Evolutionary conservation across 2,329 filamentous ascomycete species (phyloP).

Genomic region (Colletotrichum sp.): DNA sequence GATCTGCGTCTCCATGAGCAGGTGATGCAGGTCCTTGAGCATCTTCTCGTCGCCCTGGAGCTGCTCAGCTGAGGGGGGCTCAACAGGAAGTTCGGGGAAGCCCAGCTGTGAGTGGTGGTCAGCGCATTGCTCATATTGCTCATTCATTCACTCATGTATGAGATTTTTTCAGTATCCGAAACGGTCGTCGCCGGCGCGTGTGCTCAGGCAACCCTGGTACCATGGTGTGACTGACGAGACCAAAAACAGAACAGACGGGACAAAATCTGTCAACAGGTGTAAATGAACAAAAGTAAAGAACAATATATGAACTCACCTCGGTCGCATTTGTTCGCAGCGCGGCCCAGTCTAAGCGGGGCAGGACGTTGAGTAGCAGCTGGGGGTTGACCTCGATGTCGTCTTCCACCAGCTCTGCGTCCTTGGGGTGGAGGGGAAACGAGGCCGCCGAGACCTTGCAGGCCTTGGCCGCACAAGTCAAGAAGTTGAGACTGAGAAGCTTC

Average conservation of each 20-base stretch:
- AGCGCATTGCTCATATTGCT: neutral
- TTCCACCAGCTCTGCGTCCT: slow-evolving; percentile 88
- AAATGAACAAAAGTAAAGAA: neutral
- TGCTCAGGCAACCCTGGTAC: neutral
- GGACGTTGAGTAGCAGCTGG: slow-evolving; percentile 80
- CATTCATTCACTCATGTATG: neutral
- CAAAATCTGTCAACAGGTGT: neutral
- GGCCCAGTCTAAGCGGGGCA: slow-evolving; percentile 88
- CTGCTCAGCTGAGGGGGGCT: slow-evolving; percentile 66
- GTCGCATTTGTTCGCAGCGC: slow-evolving; percentile 76
- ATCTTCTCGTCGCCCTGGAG: slow-evolving; percentile 71
- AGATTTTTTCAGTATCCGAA: neutral
- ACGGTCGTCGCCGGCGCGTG: neutral
- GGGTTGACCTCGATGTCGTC: slow-evolving; percentile 83
- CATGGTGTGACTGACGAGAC: neutral
- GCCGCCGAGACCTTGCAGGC: slow-evolving; percentile 81
- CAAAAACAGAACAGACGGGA: neutral
- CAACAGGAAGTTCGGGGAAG: slow-evolving; percentile 73
- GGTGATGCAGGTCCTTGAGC: slow-evolving; percentile 77
- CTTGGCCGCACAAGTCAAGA: slow-evolving; percentile 95
- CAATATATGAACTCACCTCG: slow-evolving; percentile 64
- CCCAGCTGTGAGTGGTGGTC: slow-evolving; percentile 64
- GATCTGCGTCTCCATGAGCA: slow-evolving; percentile 90
- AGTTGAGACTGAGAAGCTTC: slow-evolving; percentile 97
- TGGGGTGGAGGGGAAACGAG: slow-evolving; percentile 90